These are phyloP conservation scores for Xylaria intraflava DNA, from an alignment of 495 filamentous ascomycete species.

Conservation along the genomic window DNA sequence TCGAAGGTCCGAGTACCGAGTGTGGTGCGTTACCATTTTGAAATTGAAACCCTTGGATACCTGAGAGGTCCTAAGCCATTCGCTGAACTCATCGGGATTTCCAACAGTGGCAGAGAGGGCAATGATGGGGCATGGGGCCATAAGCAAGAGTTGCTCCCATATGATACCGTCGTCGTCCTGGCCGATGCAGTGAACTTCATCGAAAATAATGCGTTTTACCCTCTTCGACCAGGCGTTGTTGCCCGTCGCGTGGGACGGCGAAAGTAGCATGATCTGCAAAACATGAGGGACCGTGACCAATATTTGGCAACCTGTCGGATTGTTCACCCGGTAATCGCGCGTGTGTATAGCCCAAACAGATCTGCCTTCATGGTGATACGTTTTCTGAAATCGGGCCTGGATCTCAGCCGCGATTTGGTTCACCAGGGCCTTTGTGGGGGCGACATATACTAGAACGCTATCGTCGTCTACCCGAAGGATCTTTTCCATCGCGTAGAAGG, in stretches of 20 bases:
- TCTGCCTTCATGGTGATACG: constrained; percentile 46
- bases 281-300: constrained; percentile 73
- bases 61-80: constrained; percentile 61
- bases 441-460: constrained; percentile 67
- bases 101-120: constrained; percentile 76
- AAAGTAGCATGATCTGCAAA: constrained; percentile 70
- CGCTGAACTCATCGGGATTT: constrained; percentile 62
- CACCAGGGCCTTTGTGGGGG: constrained; percentile 74
- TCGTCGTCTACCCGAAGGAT: constrained; percentile 59
- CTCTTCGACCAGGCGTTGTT: constrained; percentile 52
- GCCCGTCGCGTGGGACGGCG: constrained; percentile 54
- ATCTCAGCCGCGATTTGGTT: constrained; percentile 80
- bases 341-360: constrained; percentile 78
- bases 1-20: constrained; percentile 66
- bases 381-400: constrained; percentile 57
- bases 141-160: constrained; percentile 72
- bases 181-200: constrained; percentile 77
- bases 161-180: constrained; percentile 71
- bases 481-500: constrained; percentile 76
- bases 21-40: constrained; percentile 54
- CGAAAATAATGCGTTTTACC: constrained; percentile 71
- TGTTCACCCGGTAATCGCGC: constrained; percentile 64
- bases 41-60: constrained; percentile 43
- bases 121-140: constrained; percentile 71
- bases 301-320: constrained; percentile 62